Percentiles rank a stretch among this genome's conserved stretches.
Conservation (phyloP, 2,329 filamentous ascomycete genomes). For the Cladosporium sp. region DNA sequence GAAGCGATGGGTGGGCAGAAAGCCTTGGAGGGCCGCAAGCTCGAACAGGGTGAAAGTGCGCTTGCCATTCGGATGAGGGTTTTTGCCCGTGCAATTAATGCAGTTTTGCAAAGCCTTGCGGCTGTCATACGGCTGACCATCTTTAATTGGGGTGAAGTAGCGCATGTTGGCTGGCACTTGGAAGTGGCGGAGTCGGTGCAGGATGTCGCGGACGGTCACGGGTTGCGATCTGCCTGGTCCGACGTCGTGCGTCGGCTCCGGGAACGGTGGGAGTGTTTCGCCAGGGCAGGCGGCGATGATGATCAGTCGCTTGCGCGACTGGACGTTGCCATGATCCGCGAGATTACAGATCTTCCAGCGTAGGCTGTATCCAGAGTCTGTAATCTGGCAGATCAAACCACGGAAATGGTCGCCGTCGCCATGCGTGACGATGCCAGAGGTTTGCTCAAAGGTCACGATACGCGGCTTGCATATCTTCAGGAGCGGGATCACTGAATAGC, state of each 20-base stretch:
- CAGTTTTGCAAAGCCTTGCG: conserved; percentile 50
- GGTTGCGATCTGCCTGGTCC: conserved; percentile 29
- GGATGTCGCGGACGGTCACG: conserved; percentile 40
- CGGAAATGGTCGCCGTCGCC: conserved; percentile 54
- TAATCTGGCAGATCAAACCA: conserved; percentile 60
- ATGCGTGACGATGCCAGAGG: conserved; percentile 58
- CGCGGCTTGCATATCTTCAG: conserved; percentile 59
- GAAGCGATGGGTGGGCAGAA: conserved; percentile 61
- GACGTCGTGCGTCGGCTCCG: conserved; percentile 35
- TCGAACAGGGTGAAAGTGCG: conserved; percentile 65
- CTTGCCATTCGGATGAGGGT: conserved; percentile 62
- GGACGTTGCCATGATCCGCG: conserved; percentile 48
- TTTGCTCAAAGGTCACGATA: conserved; percentile 74
- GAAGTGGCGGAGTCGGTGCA: conserved; percentile 25
- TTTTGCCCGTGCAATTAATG: conserved; percentile 66
- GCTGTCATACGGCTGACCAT: conserved; percentile 41
- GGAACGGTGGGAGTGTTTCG: conserved; percentile 64
- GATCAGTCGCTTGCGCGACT: conserved; percentile 46
- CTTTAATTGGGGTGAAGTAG: not conserved
- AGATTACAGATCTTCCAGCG: conserved; percentile 60
- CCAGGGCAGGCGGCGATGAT: conserved; percentile 60
- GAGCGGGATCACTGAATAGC: conserved; percentile 46
- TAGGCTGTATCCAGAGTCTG: conserved; percentile 64
- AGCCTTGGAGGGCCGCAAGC: conserved; percentile 65
- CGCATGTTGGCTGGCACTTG: conserved; percentile 13